A percentile compares a stretch with the other conserved stretches of the same genome.
Evolutionary conservation across 805 yeast species (phyloP).

Genomic region (Schwanniomyces pseudopolymorphus): DNA sequence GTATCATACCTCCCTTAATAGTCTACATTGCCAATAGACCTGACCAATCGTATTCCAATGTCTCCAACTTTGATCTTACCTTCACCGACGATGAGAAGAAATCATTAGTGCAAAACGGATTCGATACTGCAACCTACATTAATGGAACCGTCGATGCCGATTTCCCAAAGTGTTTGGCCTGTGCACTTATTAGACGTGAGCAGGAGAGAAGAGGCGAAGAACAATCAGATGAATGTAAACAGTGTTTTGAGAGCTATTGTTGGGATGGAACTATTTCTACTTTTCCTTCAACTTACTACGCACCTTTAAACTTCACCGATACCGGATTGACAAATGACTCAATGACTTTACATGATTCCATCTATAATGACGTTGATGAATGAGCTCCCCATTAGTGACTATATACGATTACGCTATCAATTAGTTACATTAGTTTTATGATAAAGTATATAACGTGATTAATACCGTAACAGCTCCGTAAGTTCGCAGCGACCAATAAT

Average conservation of each 20-base stretch:
- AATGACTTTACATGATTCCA: background rate
- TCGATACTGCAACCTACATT: slow-evolving; percentile 29
- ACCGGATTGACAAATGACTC: slow-evolving; percentile 27
- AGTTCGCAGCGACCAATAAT: background rate
- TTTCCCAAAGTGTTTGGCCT: slow-evolving; percentile 40
- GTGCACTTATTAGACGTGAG: slow-evolving; percentile 41
- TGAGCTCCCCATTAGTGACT: background rate
- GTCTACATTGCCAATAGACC: slow-evolving; percentile 41
- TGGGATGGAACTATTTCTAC: slow-evolving; percentile 34
- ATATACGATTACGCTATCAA: background rate
- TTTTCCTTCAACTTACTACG: slow-evolving; percentile 11
- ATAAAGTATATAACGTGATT: too few relatives aligned
- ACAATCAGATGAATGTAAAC: slow-evolving; percentile 35
- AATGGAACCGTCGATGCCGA: slow-evolving; percentile 36
- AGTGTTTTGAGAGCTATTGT: slow-evolving; percentile 37
- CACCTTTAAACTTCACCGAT: slow-evolving; percentile 28
- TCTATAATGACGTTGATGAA: background rate
- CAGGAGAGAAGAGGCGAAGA: slow-evolving; percentile 38
- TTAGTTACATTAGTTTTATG: too few relatives aligned
- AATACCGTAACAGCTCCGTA: background rate
- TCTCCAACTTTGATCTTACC: slow-evolving; percentile 31
- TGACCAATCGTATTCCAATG: slow-evolving; percentile 30
- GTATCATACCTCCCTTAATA: slow-evolving; percentile 37
- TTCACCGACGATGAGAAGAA: slow-evolving; percentile 37
- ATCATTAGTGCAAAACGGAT: slow-evolving; percentile 37